Evolutionary conservation across 1,284 basidiomycete genomes (phyloP), one percentile per base, ranked within the genome.

Genomic region (Cryptococcus hybrid): DNA sequence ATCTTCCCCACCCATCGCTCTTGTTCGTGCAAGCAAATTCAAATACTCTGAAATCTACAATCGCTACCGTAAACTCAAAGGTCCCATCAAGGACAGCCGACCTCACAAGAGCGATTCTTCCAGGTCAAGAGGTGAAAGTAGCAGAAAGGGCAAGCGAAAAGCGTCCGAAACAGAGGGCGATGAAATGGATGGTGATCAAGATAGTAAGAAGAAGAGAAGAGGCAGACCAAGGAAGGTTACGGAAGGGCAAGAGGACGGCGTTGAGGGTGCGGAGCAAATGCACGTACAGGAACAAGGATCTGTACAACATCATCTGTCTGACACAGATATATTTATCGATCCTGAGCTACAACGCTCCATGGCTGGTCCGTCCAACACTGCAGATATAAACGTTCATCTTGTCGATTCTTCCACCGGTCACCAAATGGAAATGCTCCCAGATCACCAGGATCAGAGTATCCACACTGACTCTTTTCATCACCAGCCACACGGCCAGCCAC

Each of bases 21-120:
- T 73, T 38, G 68, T 65, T 5, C 63, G 68, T 4, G 39, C 38
- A 18, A 38, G 45, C 8, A 68, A 70, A 38, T 71, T 75, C 62
- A 74, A 75, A 62, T 77, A 77, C 43, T 71, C 75, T 40, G 75
- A 75, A 59, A 70, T 77, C 38, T 77, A 77, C 63, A 77, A 77
- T 55, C 69, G 75, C 34, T 77, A 68, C 64, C 66, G 75, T 36
- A 75, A 75, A 56, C 62, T 75, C 55, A 65, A 63, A 49, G 73
- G 73, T 9, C 73, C 75, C 6, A 69, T 77, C 59, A 72, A 73
- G 60, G 63, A 64, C 11, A 64, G 62, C 52, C 71, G 69, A 54
- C 57, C 60, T 38, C 64, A 61, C 42, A 72, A 66, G 46, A 47
- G 53, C 43, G 18, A 46, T 9, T 15, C 18, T 11, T 47, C 34